These are phyloP conservation scores for Fragilaria crotonensis DNA, from an alignment of 108 stramenopile species.

Conservation along the genomic window DNA sequence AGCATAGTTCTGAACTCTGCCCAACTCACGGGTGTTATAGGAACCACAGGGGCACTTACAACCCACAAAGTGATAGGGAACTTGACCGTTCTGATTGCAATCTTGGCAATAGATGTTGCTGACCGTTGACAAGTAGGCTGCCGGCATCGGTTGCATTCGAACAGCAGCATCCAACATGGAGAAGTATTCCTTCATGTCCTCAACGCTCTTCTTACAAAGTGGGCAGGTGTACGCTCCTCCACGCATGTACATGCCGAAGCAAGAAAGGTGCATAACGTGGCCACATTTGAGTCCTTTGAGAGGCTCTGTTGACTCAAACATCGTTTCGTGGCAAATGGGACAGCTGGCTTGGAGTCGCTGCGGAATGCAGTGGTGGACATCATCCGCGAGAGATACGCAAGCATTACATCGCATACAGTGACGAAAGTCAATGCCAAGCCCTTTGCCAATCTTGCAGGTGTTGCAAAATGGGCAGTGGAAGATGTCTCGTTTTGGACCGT, in stretches of 20 bases:
- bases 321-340: conserved; percentile 84
- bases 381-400: conserved; percentile 78
- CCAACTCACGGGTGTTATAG: conserved; percentile 81
- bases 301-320: conserved; percentile 87
- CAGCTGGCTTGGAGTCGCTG: conserved; percentile 89
- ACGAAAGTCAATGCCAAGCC: conserved; percentile 90
- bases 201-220: conserved; percentile 76
- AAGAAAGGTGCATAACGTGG: conserved; percentile 92
- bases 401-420: conserved; percentile 99
- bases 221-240: conserved; percentile 71
- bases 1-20: conserved; percentile 31
- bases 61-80: conserved; percentile 79
- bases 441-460: conserved; percentile 84
- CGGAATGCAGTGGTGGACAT: conserved; percentile 85
- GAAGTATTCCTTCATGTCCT: conserved; percentile 86
- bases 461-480: conserved; percentile 97
- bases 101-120: conserved; percentile 86
- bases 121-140: conserved; percentile 47
- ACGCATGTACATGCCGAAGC: conserved; percentile 72
- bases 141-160: conserved; percentile 85
- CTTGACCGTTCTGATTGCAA: conserved; percentile 69
- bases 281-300: conserved; percentile 86
- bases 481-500: conserved; percentile 48
- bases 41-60: conserved; percentile 77
- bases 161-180: conserved; percentile 75